These are phyloP conservation scores for Alternaria longipes DNA, from an alignment of 2,329 filamentous ascomycete genomes.

Conservation along the genomic window DNA sequence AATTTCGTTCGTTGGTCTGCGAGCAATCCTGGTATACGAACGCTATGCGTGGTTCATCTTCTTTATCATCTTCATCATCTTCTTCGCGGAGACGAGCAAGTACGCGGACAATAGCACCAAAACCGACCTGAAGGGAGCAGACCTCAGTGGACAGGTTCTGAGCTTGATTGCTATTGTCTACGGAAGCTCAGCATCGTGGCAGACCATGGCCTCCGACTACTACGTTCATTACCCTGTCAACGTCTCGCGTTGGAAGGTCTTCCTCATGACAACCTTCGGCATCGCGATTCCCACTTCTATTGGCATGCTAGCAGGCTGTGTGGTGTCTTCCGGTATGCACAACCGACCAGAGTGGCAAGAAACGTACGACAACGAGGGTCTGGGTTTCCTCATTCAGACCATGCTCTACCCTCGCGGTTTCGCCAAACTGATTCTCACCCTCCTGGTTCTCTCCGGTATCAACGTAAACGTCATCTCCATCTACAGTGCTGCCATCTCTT, in stretches of 20 bases:
- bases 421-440: constrained; percentile 59
- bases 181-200: constrained; percentile 54
- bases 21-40: constrained; percentile 58
- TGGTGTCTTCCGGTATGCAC: constrained; percentile 50
- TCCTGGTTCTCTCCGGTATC: constrained; percentile 56
- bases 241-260: constrained; percentile 52
- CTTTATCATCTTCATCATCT: constrained; percentile 59
- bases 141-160: constrained; percentile 42
- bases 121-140: constrained; percentile 44
- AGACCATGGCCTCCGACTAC: constrained; percentile 55
- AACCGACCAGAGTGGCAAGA: constrained; percentile 50
- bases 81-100: constrained; percentile 58
- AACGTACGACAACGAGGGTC: constrained; percentile 54
- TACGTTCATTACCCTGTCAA: constrained; percentile 55
- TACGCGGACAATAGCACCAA: constrained; percentile 54
- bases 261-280: constrained; percentile 54
- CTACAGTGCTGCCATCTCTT: constrained; percentile 60
- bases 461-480: constrained; percentile 59
- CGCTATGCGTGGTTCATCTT: constrained; percentile 61
- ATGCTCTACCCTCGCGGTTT: constrained; percentile 59
- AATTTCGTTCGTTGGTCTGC: constrained; percentile 54
- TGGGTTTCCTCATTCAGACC: constrained; percentile 59
- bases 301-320: constrained; percentile 56
- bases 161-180: constrained; percentile 45
- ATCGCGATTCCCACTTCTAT: constrained; percentile 55